Evolutionary conservation across 768 basidiomycete species (phyloP).

Genomic region (Boletus subparvulus): DNA sequence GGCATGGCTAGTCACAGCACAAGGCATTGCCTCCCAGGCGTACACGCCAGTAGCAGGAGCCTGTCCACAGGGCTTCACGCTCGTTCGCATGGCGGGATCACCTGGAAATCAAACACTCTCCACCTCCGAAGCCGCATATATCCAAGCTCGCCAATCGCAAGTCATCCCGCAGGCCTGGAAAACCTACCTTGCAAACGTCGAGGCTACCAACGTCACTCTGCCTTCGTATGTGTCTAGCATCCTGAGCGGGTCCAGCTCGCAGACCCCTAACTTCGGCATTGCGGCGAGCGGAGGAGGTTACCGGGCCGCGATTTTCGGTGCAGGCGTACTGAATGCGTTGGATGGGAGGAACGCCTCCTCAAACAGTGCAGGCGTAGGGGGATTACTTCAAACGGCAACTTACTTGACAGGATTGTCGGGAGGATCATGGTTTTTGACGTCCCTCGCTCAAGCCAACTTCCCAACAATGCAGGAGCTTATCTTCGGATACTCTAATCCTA

Average conservation of each 20-base stretch:
- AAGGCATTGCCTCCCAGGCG: constrained; percentile 24
- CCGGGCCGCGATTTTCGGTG: constrained; percentile 54
- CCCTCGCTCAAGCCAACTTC: constrained; percentile 42
- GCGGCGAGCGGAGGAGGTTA: constrained; percentile 58
- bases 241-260: constrained; percentile 15
- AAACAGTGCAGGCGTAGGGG: constrained; percentile 43
- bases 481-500: constrained; percentile 30
- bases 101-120: constrained; percentile 36
- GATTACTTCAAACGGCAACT: constrained; percentile 51
- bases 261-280: constrained; percentile 43
- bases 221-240: constrained; percentile 38
- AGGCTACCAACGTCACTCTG: constrained; percentile 28
- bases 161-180: constrained; percentile 42
- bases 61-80: constrained; percentile 25
- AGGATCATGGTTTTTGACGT: constrained; percentile 40
- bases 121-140: constrained; percentile 36
- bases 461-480: constrained; percentile 39
- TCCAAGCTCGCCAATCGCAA: constrained; percentile 32
- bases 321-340: constrained; percentile 48
- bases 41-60: constrained; percentile 23
- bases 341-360: constrained; percentile 50
- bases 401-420: constrained; percentile 56
- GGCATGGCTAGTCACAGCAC: constrained; percentile 15
- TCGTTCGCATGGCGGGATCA: constrained; percentile 31
- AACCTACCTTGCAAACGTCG: constrained; percentile 39